Evolutionary conservation across 2,329 filamentous ascomycete species (phyloP).

Genomic region (Ascomycota sp.): DNA sequence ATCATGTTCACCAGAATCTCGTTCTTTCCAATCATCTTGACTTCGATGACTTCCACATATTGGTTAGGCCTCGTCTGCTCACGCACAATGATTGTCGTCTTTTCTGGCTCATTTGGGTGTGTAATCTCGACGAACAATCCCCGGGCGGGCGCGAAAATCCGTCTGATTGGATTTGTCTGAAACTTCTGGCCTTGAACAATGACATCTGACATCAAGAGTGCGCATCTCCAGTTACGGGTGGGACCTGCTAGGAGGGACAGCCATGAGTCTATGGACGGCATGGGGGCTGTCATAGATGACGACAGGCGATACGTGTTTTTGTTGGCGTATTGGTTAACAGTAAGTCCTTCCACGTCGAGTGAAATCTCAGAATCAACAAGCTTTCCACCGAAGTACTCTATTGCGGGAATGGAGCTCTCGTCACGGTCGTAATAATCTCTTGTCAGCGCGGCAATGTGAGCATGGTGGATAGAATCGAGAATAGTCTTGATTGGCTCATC

Average conservation of each 20-base stretch:
- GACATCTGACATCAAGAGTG: conserved; percentile 79
- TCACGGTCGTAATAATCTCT: conserved; percentile 60
- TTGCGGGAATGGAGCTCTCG: conserved; percentile 50
- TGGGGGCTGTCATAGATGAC: conserved; percentile 43
- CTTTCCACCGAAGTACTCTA: conserved; percentile 92
- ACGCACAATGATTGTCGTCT: conserved; percentile 67
- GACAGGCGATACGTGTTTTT: conserved; percentile 75
- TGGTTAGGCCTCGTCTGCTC: conserved; percentile 74
- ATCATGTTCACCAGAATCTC: conserved; percentile 78
- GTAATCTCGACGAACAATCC: conserved; percentile 78
- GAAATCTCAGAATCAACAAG: conserved; percentile 50
- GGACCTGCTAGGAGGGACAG: conserved; percentile 67
- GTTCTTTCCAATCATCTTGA: conserved; percentile 49
- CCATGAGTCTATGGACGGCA: conserved; percentile 70
- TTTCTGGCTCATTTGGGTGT: conserved; percentile 57
- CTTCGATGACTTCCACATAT: conserved; percentile 70
- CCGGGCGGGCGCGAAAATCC: conserved; percentile 67
- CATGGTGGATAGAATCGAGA: conserved; percentile 68
- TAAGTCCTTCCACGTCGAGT: conserved; percentile 65
- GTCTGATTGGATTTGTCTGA: conserved; percentile 85
- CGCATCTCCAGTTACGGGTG: conserved; percentile 79
- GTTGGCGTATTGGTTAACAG: conserved; percentile 50
- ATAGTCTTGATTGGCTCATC: conserved; percentile 94
- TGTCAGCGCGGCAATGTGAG: conserved; percentile 62
- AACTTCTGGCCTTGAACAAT: conserved; percentile 91